phyloP scores from a whole-genome alignment of 2,329 filamentous ascomycete genomes.

The Hypocreales sp. region DNA sequence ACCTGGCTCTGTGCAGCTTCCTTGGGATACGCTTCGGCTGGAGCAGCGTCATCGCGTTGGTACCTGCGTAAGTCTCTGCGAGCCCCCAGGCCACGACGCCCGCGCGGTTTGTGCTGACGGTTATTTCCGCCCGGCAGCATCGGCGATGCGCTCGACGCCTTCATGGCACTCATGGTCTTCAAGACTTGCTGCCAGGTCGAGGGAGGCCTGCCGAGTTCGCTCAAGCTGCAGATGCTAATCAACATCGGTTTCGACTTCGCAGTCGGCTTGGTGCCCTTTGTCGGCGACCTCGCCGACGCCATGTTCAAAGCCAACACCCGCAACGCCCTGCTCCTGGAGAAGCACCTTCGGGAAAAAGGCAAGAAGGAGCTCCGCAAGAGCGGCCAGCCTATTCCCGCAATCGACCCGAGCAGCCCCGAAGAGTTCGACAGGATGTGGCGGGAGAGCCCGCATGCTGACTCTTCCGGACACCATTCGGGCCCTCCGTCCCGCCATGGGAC shows the following conservation, averaged over 20 bases:
- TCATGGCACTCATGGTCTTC: slow-evolving; percentile 64
- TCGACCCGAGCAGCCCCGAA: slow-evolving; percentile 36
- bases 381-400: slow-evolving; percentile 27
- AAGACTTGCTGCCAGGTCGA: slow-evolving; percentile 58
- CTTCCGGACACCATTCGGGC: slow-evolving; percentile 11
- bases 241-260: slow-evolving; percentile 64
- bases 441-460: no score
- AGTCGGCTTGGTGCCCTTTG: slow-evolving; percentile 57
- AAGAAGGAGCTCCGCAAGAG: slow-evolving; percentile 35
- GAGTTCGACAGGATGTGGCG: slow-evolving; percentile 27
- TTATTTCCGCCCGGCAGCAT: slow-evolving; percentile 32
- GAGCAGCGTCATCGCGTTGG: slow-evolving; percentile 69
- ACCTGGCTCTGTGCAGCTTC: slow-evolving; percentile 70
- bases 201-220: slow-evolving; percentile 49
- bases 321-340: slow-evolving; percentile 56
- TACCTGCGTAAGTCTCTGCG: slow-evolving; percentile 65
- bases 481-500: slow-evolving; percentile 10
- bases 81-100: no score
- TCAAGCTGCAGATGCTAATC: slow-evolving; percentile 60
- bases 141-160: slow-evolving; percentile 59
- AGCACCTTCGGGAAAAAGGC: slow-evolving; percentile 53
- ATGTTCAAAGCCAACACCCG: slow-evolving; percentile 61
- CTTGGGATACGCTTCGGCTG: slow-evolving; percentile 78
- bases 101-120: background rate
- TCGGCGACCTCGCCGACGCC: slow-evolving; percentile 64